Evolutionary conservation across 305 asterid genomes (phyloP), one percentile per base, ranked within the genome.

Genomic region (Fraxinus sp.): DNA sequence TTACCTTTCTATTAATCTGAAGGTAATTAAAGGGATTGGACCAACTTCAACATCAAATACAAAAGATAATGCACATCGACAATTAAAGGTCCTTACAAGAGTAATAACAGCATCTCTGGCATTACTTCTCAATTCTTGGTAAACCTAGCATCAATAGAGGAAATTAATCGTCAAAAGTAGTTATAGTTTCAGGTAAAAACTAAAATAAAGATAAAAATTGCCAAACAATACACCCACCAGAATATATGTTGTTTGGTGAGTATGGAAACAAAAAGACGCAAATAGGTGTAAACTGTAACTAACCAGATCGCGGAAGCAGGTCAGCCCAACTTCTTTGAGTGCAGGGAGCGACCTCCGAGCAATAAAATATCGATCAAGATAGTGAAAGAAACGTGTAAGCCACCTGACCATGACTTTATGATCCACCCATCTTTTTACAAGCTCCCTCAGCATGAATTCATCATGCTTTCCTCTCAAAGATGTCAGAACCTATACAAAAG

Each of bases 371-470:
- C 89, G 83, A 83, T 91, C 90, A 78, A 91, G 88, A 84, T 89
- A 90, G 76, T 76, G 13, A 59, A 90, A 89, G 86, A 90, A 88
- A 36, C 86, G 89, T 16, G 89, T 81, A 52, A 91, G 89, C 95
- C 93, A 90, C 79, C 80, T 84, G 81, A 88, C 87, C 95, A 91
- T 88, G 36, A 85, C 16, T 81, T 83, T 89, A 39, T 91, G 92
- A 83, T 87, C 82, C 3, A 10, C 32, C 93, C 95, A 91, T 83
- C 90, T 85, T 49, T 78, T 84, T 62, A 80, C 88, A 80, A 91
- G 85, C 80, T 90, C 95, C 80, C 71, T 88, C 78, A 91, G 84
- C 88, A 91, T 68, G 68, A 86, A 86, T 73, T 88, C 91, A 22
- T 86, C 88, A 5, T 84, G 85, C 78, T 86, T 88, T 44, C 85